A percentile compares a stretch with the other conserved stretches of the same genome.
phyloP scores from a whole-genome alignment of 495 filamentous ascomycete genomes.

The Podospora bellae-mahoneyi region DNA sequence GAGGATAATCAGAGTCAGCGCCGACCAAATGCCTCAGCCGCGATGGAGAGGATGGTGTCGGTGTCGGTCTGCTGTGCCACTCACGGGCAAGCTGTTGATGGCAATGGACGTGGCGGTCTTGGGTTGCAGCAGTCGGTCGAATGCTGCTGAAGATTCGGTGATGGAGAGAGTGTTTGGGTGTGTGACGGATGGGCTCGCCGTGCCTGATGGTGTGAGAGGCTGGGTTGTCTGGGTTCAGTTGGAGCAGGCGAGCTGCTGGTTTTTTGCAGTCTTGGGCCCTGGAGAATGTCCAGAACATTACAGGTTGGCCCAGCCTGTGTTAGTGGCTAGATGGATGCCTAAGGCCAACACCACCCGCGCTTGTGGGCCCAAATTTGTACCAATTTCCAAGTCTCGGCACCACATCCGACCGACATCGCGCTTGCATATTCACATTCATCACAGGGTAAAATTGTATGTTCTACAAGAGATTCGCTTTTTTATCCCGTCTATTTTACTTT shows the following conservation, averaged over 20 bases:
- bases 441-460: background rate
- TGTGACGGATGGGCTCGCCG: conserved; percentile 25
- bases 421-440: background rate
- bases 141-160: background rate
- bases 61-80: conserved; percentile 15
- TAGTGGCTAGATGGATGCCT: conserved; percentile 2
- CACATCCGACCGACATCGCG: conserved; percentile 9
- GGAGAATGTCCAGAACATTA: background rate
- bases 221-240: conserved; percentile 28
- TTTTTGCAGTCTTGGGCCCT: conserved; percentile 16
- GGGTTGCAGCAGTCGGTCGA: conserved; percentile 11
- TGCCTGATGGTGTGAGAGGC: conserved; percentile 32
- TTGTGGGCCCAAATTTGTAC: background rate
- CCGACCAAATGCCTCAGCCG: conserved; percentile 37
- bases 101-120: background rate
- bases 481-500: background rate
- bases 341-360: background rate
- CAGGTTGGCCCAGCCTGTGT: background rate
- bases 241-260: conserved; percentile 26
- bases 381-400: conserved; percentile 4
- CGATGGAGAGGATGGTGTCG: conserved; percentile 11
- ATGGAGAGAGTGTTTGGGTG: conserved; percentile 5
- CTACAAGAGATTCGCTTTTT: background rate
- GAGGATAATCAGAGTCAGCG: conserved; percentile 18
- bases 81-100: conserved; percentile 1